A percentile compares a stretch with the other conserved stretches of the same genome.
These are phyloP conservation scores for Striga asiatica DNA, from an alignment of 257 asterid species.

Conservation along the genomic window DNA sequence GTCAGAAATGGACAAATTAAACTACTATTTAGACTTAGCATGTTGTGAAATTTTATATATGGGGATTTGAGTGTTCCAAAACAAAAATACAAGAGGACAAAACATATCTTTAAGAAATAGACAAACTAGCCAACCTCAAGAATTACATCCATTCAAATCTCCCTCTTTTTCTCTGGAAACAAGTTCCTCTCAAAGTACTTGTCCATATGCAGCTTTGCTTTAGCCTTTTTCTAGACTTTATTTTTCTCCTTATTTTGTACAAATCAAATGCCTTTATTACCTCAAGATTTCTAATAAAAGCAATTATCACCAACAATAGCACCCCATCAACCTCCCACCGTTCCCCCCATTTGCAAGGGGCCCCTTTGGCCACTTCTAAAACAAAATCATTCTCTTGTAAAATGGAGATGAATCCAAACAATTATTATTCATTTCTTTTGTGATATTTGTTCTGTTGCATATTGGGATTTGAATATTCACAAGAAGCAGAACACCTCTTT, in stretches of 20 bases:
- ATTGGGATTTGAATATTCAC: background rate
- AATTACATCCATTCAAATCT: conserved; percentile 29
- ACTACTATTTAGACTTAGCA: no score
- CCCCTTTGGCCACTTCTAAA: background rate
- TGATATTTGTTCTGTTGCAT: background rate
- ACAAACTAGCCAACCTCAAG: background rate
- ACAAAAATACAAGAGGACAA: background rate
- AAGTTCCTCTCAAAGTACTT: conserved; percentile 14
- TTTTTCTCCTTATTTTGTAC: conserved; percentile 15
- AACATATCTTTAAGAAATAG: background rate
- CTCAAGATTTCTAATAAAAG: background rate
- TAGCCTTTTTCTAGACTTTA: background rate
- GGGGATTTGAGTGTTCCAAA: no score
- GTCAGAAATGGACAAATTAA: no score
- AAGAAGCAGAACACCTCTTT: no score
- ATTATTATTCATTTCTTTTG: no score
- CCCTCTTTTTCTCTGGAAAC: conserved; percentile 45
- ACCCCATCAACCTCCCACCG: conserved; percentile 30
- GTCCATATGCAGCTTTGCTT: conserved; percentile 16
- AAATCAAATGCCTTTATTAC: conserved; percentile 12
- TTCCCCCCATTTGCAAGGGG: background rate
- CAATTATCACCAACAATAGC: conserved; percentile 12
- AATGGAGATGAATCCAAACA: no score
- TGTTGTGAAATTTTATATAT: no score
- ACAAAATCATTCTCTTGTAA: no score